phyloP scores from a whole-genome alignment of 1,139 yeast genomes.

The Geotrichum phurueaensis region DNA sequence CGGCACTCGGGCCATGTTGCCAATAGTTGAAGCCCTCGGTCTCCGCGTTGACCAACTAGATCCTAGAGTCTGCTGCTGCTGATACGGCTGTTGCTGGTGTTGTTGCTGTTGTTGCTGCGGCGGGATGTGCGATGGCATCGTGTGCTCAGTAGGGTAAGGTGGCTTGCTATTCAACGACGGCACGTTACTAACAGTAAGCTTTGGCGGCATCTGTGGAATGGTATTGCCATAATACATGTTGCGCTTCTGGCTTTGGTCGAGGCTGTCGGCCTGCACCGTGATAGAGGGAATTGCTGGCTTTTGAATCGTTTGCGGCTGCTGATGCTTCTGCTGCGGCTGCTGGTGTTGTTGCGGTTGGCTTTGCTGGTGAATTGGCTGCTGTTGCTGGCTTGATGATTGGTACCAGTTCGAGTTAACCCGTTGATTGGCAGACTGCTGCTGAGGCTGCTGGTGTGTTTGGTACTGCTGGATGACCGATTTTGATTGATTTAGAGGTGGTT shows the following conservation, averaged over 20 bases:
- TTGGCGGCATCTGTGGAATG: constrained; percentile 7
- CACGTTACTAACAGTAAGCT: constrained; percentile 1
- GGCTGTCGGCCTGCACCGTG: not conserved
- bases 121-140: not conserved
- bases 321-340: not conserved
- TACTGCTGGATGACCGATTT: constrained; percentile 1
- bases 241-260: not conserved
- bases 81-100: not conserved
- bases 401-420: not conserved
- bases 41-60: constrained; percentile 25
- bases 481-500: not conserved
- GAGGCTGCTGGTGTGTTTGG: constrained; percentile 1
- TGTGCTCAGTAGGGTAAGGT: not conserved
- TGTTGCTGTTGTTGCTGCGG: constrained; percentile 3
- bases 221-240: not conserved
- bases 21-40: constrained; percentile 39
- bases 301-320: constrained; percentile 11
- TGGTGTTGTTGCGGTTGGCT: constrained; percentile 2
- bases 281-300: not conserved
- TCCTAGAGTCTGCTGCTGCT: not conserved
- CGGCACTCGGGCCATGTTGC: constrained; percentile 39
- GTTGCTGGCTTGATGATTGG: constrained; percentile 1
- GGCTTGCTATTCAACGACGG: not conserved
- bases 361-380: constrained; percentile 8
- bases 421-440: constrained; percentile 1